A percentile compares a stretch with the other conserved stretches of the same genome.
These are phyloP conservation scores for Orobanche coerulescens DNA, from an alignment of 257 asterid species.

Conservation along the genomic window DNA sequence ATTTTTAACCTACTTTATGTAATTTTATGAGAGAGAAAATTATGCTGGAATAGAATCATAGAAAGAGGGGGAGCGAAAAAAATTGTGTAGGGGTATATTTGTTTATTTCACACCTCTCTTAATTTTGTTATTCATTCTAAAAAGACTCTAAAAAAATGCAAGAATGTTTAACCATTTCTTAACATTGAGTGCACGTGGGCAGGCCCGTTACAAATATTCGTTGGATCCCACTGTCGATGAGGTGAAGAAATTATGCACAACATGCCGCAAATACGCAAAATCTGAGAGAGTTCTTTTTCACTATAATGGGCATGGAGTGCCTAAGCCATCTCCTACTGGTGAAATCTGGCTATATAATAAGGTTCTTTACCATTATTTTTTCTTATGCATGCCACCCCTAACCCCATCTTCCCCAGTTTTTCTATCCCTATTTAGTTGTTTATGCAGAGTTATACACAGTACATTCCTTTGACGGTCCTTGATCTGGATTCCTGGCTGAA, in stretches of 20 bases:
- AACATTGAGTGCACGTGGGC: slow-evolving; percentile 21
- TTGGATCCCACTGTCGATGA: slow-evolving; percentile 96
- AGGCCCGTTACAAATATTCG: slow-evolving; percentile 86
- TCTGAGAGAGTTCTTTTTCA: slow-evolving; percentile 96
- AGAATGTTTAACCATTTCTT: slow-evolving; percentile 9
- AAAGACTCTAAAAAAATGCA: too few relatives aligned
- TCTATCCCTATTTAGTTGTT: slow-evolving; percentile 29
- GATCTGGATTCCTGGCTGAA: slow-evolving; percentile 97
- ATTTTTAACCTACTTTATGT: too few relatives aligned
- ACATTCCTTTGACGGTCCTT: slow-evolving; percentile 80
- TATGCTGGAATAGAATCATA: too few relatives aligned
- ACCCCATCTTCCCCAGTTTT: background rate
- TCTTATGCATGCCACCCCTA: slow-evolving; percentile 6
- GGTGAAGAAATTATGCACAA: slow-evolving; percentile 84
- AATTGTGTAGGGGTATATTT: too few relatives aligned
- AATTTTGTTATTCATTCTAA: too few relatives aligned
- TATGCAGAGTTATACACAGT: slow-evolving; percentile 85
- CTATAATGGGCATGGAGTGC: slow-evolving; percentile 99
- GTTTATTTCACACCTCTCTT: too few relatives aligned
- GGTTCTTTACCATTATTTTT: slow-evolving; percentile 35
- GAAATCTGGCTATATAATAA: slow-evolving; percentile 96
- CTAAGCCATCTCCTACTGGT: slow-evolving; percentile 94
- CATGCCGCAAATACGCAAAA: slow-evolving; percentile 92
- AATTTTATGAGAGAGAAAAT: too few relatives aligned
- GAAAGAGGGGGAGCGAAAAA: too few relatives aligned